A percentile compares a stretch with the other conserved stretches of the same genome.
These are phyloP conservation scores for Ustilago hordei DNA, from an alignment of 1,284 basidiomycete genomes.

Conservation along the genomic window DNA sequence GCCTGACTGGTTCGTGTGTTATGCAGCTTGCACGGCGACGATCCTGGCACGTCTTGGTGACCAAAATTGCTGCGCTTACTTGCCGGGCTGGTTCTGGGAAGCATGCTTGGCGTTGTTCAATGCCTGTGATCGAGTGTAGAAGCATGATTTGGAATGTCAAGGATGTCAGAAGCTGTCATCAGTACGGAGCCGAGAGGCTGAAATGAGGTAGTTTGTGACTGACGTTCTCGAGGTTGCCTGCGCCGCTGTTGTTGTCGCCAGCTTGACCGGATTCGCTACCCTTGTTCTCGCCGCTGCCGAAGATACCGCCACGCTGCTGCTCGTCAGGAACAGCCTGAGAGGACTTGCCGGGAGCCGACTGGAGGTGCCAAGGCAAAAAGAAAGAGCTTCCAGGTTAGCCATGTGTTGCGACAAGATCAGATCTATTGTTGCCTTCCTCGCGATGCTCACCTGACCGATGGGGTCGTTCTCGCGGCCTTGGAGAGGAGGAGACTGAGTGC, in stretches of 20 bases:
- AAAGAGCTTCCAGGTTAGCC: background rate
- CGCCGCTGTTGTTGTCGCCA: constrained; percentile 21
- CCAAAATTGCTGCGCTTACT: constrained; percentile 11
- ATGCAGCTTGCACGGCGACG: constrained; percentile 4
- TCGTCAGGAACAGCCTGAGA: constrained; percentile 47
- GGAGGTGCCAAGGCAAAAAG: background rate
- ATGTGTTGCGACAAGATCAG: background rate
- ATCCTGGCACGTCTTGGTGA: background rate
- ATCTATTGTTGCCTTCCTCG: background rate
- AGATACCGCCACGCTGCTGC: constrained; percentile 46
- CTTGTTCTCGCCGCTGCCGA: constrained; percentile 42
- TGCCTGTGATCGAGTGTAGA: constrained; percentile 16
- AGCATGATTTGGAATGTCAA: background rate
- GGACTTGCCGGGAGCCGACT: constrained; percentile 50
- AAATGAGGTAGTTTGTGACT: background rate
- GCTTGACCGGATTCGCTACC: constrained; percentile 35
- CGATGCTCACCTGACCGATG: constrained; percentile 48
- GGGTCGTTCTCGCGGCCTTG: constrained; percentile 52
- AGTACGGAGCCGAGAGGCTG: background rate
- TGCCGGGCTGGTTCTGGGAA: constrained; percentile 28
- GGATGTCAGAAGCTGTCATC: background rate
- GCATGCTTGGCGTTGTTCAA: constrained; percentile 49
- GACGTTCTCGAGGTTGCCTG: constrained; percentile 28
- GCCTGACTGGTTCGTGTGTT: constrained; percentile 8
- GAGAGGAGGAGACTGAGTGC: constrained; percentile 53